These are phyloP conservation scores for Hymenoscyphus repandus DNA, from an alignment of 2,329 filamentous ascomycete species.

Conservation along the genomic window DNA sequence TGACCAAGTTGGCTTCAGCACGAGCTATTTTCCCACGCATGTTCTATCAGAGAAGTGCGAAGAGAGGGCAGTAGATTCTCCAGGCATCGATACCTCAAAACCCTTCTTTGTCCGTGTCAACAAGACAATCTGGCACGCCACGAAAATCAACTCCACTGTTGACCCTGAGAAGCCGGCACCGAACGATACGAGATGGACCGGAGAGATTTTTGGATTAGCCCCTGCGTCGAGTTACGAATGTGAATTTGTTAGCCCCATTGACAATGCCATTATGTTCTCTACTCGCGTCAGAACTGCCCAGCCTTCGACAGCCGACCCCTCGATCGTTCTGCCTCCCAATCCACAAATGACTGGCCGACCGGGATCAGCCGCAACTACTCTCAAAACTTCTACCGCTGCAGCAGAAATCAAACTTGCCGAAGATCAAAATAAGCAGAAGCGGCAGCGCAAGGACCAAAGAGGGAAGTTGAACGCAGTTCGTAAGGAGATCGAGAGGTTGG, in stretches of 20 bases:
- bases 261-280: conserved; percentile 62
- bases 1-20: conserved; percentile 73
- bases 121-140: conserved; percentile 74
- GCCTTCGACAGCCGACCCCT: conserved; percentile 23
- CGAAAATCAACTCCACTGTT: conserved; percentile 56
- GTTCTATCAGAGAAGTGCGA: conserved; percentile 28
- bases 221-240: conserved; percentile 72
- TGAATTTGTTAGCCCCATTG: conserved; percentile 67
- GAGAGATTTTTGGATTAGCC: conserved; percentile 63
- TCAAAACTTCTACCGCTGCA: conserved; percentile 70
- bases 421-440: conserved; percentile 63
- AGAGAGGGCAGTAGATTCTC: conserved; percentile 31
- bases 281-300: conserved; percentile 52
- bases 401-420: conserved; percentile 67
- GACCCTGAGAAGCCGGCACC: conserved; percentile 30
- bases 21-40: conserved; percentile 55
- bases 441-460: conserved; percentile 70
- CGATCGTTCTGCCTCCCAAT: conserved; percentile 34
- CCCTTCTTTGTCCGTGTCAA: conserved; percentile 78
- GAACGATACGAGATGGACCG: conserved; percentile 58
- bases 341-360: conserved; percentile 61
- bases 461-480: conserved; percentile 59
- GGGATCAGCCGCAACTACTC: conserved; percentile 70
- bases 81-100: conserved; percentile 61
- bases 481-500: conserved; percentile 69